Evolutionary conservation across 163 green algal species (phyloP), one percentile per base, ranked within the genome.

Genomic region (Scenedesmus sp.): DNA sequence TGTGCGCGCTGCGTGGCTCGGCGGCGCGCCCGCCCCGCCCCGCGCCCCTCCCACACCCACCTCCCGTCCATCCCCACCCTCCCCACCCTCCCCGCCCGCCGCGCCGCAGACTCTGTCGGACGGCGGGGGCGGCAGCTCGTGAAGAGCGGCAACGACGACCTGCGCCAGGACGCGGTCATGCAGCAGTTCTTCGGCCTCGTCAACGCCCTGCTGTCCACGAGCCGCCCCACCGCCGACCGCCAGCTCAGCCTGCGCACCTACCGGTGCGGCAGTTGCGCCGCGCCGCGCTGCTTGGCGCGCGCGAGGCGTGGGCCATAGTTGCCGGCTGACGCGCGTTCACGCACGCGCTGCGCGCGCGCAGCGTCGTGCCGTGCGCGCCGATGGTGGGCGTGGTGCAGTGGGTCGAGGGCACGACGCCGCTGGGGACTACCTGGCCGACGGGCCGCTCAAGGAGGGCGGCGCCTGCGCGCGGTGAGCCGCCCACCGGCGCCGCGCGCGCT

Each of bases 121-220:
- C 10, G 95, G 94, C 0, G 26, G 9, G 90, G 95, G 76, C 81
- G 81, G 54, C 90, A 98, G 89, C 90, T 98, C 65, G 87, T 94
- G 36, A 97, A 99, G 87, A 89, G 84, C 39, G 93, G 95, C 45
- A 93, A 93, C 62, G 96, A 99, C 80, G 95, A 98, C 83, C 74
- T 98, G 74, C 88, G 95, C 0, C 91, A 99, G 90, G 96, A 99
- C 60, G 95, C 96, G 0, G 93, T 98, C 4, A 99, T 99, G 91
- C 92, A 97, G 88, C 96, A 98, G 85, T 94, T 97, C 81, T 99
- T 99, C 60, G 83, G 81, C 2, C 86, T 98, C 24, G 82, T 97
- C 50, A 97, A 97, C 80, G 53, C 72, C 15, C 84, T 98, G 67
- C 84, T 99, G 33, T 60, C 56, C 17, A 60, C 44, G 24, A 74